Percentiles rank a stretch among this genome's conserved stretches.
phyloP scores from a whole-genome alignment of 1,284 basidiomycete genomes.

The Fomitopsis schrenkii region DNA sequence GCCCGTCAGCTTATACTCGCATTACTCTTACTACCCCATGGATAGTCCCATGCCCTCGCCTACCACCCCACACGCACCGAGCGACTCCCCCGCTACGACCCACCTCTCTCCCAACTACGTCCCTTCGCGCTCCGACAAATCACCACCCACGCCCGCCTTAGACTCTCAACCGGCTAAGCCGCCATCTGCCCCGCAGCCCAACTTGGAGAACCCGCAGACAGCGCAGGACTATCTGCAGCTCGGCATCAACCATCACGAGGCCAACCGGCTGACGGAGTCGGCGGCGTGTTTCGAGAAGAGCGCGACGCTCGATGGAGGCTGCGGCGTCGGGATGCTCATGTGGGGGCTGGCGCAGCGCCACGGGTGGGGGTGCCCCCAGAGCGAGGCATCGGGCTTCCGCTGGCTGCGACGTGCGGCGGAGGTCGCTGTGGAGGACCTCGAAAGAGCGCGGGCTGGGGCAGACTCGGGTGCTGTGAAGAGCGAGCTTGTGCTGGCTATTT shows the following conservation, averaged over 20 bases:
- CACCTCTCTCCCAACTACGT: constrained; percentile 9
- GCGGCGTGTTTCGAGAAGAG: constrained; percentile 79
- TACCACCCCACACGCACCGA: constrained; percentile 1
- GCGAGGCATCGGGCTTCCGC: constrained; percentile 74
- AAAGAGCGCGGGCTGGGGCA: constrained; percentile 42
- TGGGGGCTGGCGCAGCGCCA: constrained; percentile 86
- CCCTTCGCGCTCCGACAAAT: constrained; percentile 1
- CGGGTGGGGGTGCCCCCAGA: constrained; percentile 83
- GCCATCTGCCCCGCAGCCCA: constrained; percentile 14
- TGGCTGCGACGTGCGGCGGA: constrained; percentile 85
- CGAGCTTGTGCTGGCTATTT: constrained; percentile 85
- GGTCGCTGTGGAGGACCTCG: constrained; percentile 74
- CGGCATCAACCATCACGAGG: constrained; percentile 81
- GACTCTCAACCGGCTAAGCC: constrained; percentile 11
- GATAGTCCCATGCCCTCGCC: constrained; percentile 33
- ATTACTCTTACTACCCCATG: constrained; percentile 62
- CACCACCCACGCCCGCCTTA: constrained; percentile 10
- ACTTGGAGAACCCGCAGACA: constrained; percentile 22
- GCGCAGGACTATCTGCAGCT: constrained; percentile 67
- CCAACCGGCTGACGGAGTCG: constrained; percentile 69
- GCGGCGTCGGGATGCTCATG: constrained; percentile 90
- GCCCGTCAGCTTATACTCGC: constrained; percentile 54
- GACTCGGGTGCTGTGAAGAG: constrained; percentile 39
- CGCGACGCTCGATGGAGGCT: constrained; percentile 74
- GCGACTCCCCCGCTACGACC: not conserved